Base-by-base conservation (phyloP, 257 asterid species). In the Solanum commersonii region DNA sequence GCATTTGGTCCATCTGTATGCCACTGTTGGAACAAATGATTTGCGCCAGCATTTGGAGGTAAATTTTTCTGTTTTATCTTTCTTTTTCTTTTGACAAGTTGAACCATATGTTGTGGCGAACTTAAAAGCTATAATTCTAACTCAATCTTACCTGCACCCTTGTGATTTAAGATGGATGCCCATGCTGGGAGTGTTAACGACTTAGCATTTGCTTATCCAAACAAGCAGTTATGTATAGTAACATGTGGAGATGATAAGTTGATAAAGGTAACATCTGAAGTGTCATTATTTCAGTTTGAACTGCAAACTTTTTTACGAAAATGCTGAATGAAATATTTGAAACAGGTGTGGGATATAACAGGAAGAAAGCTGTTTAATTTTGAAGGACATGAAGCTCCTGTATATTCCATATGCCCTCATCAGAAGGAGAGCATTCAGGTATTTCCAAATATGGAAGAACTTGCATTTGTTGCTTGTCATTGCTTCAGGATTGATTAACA, bases 361-460 rank as follows among this genome's bases (percentile, higher is more conserved):
- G 99, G 99, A 79, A 92, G 98, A 86, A 96, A 91, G 91, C 93
- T 96, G 60, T 97, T 94, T 90, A 94, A 91, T 93, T 97, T 97
- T 90, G 99, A 97, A 91, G 99, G 99, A 34, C 99, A 97, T 89
- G 99, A 95, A 88, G 96, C 99, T 86, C 98, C 99, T 65, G 99
- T 97, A 85, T 97, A 94, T 91, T 97, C 99, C 87, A 91, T 97
- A 78, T 97, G 99, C 88, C 98, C 99, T 88, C 99, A 97, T 91
- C 98, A 97, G 92, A 97, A 97, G 88, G 99, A 96, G 91, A 94
- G 91, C 87, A 96, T 97, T 90, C 99, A 96, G 99, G 99, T 97
- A 92, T 67, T 56, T 37, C 42, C 18, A 86, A 68, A 33, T 38
- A 73, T 52, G 59, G 85, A 25, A 70, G 76, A 87, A 78, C 35